Percentiles rank a stretch among this genome's conserved stretches.
Evolutionary conservation across 208 protist species (phyloP).

Genomic region (Blechomonas ayalai): DNA sequence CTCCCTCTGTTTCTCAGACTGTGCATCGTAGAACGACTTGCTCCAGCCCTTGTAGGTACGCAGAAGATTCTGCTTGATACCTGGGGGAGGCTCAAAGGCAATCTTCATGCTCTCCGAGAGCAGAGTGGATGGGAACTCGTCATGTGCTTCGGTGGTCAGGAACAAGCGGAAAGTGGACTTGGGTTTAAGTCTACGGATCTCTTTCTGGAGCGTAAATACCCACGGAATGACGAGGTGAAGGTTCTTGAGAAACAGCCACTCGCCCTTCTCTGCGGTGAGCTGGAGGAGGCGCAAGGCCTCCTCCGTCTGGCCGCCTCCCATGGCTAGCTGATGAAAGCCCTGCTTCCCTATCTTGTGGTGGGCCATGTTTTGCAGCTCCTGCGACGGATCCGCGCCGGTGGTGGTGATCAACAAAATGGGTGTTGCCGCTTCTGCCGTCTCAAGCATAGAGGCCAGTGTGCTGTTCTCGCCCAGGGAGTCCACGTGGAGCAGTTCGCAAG

Average conservation of each 20-base stretch:
- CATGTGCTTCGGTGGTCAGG: conserved; percentile 94
- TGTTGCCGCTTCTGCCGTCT: conserved; percentile 39
- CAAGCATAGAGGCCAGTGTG: conserved; percentile 40
- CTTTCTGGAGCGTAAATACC: conserved; percentile 90
- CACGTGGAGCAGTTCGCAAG: conserved; percentile 71
- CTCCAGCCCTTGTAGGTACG: conserved; percentile 91
- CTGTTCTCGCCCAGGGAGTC: conserved; percentile 65
- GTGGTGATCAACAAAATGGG: conserved; percentile 95
- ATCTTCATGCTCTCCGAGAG: conserved; percentile 94
- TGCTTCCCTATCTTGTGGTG: conserved; percentile 64
- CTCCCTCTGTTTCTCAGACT: conserved; percentile 67
- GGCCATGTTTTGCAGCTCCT: conserved; percentile 89
- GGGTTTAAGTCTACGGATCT: conserved; percentile 78
- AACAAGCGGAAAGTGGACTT: conserved; percentile 92
- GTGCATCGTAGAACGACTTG: conserved; percentile 39
- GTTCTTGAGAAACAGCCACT: conserved; percentile 97
- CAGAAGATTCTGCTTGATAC: conserved; percentile 93
- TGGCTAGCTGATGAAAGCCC: conserved; percentile 91
- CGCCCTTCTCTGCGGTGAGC: conserved; percentile 61
- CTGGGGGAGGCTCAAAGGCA: conserved; percentile 95
- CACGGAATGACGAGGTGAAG: conserved; percentile 94
- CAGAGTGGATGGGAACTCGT: conserved; percentile 92
- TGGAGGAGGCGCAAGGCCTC: conserved; percentile 82
- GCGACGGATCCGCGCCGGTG: conserved; percentile 93
- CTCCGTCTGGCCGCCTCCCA: conserved; percentile 94